phyloP scores from a whole-genome alignment of 78 protist genomes.

The Dictyostelium citrinum region DNA sequence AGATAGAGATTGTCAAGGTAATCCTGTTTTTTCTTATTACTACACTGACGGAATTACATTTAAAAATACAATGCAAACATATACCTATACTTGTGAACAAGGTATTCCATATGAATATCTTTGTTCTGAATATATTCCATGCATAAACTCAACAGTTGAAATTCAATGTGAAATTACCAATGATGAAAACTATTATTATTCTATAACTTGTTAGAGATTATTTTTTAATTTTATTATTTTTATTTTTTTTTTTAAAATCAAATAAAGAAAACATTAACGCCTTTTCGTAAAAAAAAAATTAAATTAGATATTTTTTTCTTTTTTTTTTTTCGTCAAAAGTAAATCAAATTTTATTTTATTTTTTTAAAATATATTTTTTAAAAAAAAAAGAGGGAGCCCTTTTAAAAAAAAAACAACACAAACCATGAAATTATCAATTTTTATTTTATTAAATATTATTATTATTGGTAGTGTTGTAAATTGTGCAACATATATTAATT shows the following conservation, averaged over 20 bases:
- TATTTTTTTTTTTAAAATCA: no score
- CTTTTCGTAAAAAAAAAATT: neutral
- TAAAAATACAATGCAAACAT: neutral
- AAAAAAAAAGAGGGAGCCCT: neutral
- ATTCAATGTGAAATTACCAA: neutral
- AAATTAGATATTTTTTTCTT: neutral
- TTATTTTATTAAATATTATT: neutral
- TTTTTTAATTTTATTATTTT: no score
- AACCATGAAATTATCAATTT: neutral
- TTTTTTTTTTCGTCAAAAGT: neutral
- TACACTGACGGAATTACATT: conserved; percentile 13
- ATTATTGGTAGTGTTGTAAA: neutral
- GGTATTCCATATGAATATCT: neutral
- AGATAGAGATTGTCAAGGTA: conserved; percentile 3
- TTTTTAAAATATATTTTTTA: neutral
- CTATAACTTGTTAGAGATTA: neutral
- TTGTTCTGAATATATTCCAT: neutral
- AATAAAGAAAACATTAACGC: neutral
- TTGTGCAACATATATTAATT: neutral
- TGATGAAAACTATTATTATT: neutral
- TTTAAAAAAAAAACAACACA: neutral
- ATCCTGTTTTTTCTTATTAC: neutral
- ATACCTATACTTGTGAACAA: neutral
- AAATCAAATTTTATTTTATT: neutral
- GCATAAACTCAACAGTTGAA: neutral